Evolutionary conservation across 2,329 filamentous ascomycete species (phyloP).

Genomic region (Aureobasidium subglaciale): DNA sequence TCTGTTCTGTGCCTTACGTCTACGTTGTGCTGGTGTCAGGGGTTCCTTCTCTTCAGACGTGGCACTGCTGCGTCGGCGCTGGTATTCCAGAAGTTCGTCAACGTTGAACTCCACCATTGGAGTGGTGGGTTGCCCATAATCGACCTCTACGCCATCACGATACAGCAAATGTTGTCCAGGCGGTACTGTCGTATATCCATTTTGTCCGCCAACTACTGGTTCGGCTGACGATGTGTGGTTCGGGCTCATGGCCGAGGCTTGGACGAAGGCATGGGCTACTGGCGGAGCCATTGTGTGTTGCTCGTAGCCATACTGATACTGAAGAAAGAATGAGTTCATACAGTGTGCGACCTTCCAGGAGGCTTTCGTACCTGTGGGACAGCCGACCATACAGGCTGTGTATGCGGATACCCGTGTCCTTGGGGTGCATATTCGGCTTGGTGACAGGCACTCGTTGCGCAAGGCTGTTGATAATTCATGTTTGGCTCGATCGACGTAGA

Average conservation of each 20-base stretch:
- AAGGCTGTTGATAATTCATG: constrained; percentile 2
- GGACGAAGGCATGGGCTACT: background rate
- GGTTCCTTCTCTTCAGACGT: constrained; percentile 42
- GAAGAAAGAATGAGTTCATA: background rate
- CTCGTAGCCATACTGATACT: constrained; percentile 6
- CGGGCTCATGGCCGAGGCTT: background rate
- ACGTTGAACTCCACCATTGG: constrained; percentile 7
- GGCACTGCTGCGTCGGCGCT: constrained; percentile 18
- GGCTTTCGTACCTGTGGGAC: background rate
- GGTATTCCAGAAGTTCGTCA: constrained; percentile 11
- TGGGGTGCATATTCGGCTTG: constrained; percentile 5
- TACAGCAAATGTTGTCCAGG: background rate
- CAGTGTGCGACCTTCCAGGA: background rate
- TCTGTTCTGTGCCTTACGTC: constrained; percentile 63
- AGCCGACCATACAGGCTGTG: background rate
- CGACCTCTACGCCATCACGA: background rate
- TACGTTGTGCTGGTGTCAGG: constrained; percentile 44
- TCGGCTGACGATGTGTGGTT: background rate
- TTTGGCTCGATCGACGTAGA: background rate
- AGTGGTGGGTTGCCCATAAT: background rate
- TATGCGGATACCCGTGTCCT: background rate
- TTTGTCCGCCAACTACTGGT: background rate
- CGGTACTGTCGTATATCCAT: background rate
- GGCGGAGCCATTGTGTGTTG: background rate
- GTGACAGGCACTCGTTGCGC: background rate